Base-by-base conservation (phyloP, 768 basidiomycete genomes). In the Thelephora ganbajun region DNA sequence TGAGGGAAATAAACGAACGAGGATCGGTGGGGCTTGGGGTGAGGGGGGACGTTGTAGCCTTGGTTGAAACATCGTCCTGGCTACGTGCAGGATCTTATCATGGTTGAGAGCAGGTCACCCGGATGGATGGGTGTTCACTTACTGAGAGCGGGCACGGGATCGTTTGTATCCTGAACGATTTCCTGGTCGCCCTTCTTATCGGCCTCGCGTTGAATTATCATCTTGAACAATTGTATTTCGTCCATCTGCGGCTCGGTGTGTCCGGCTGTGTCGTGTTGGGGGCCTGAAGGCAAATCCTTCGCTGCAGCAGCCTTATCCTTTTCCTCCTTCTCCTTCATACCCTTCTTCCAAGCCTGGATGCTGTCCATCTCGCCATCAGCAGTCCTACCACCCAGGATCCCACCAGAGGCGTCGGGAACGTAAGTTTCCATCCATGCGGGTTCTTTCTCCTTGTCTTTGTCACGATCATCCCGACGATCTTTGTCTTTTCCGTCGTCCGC, bases 351-450 rank as follows among this genome's bases (percentile, higher is more conserved):
- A 2, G 80, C 84, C 56, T 91, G 87, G 30, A 91, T 86, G 33
- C 83, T 77, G 59, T 90, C 87, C 20, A 87, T 66, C 57, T 83
- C 82, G 16, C 83, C 87, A 43, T 75, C 72, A 22, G 64, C 61
- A 30, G 66, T 66, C 50, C 74, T 73, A 6, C 75, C 75, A 14
- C 83, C 82, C 47, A 85, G 68, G 46, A 85, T 78, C 12, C 80
- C 83, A 43, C 68, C 65, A 30, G 64, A 66, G 14, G 76, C 60
- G 19, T 70, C 71, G 11, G 86, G 85, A 51, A 88, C 72, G 59
- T 87, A 88, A 16, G 83, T 79, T 53, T 89, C 88, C 87, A 91
- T 91, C 87, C 87, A 91, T 14, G 87, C 87, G 19, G 87, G 88
- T 58, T 90, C 88, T 56, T 83, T 87, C 66, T 91, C 88, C 55